Conservation (phyloP, 495 filamentous ascomycete genomes). For the Penicillium argentinense region DNA sequence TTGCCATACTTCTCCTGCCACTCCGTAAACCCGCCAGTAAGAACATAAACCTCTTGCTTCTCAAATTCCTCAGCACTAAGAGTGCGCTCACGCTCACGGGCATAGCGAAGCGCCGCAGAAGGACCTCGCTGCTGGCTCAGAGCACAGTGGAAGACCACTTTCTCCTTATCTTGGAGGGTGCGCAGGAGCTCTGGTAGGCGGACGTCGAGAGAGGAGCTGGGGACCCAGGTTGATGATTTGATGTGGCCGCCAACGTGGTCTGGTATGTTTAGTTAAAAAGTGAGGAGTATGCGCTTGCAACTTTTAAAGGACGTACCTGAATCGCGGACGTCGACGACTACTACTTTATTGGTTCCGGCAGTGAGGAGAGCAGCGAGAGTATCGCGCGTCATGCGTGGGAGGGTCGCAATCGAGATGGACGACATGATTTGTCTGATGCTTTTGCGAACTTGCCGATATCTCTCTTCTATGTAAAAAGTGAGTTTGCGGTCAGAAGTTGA, state of each 20-base stretch:
- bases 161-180: constrained; percentile 72
- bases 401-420: constrained; percentile 53
- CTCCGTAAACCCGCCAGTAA: constrained; percentile 83
- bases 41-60: constrained; percentile 72
- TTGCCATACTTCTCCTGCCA: constrained; percentile 87
- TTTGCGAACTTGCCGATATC: neutral
- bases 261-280: constrained; percentile 22
- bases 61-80: constrained; percentile 36
- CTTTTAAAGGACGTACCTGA: constrained; percentile 46
- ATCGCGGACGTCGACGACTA: constrained; percentile 88
- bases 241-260: constrained; percentile 97
- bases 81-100: constrained; percentile 38
- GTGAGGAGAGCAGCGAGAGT: constrained; percentile 55
- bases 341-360: constrained; percentile 48
- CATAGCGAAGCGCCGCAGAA: constrained; percentile 45
- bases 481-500: no score
- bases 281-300: neutral
- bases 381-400: constrained; percentile 64
- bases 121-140: constrained; percentile 78
- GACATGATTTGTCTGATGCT: constrained; percentile 46
- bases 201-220: constrained; percentile 69
- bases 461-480: no score
- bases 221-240: constrained; percentile 65
- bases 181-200: constrained; percentile 79
- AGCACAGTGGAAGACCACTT: constrained; percentile 94